Conservation (phyloP, 345 rosid species). For the Anacardium occidentale region DNA sequence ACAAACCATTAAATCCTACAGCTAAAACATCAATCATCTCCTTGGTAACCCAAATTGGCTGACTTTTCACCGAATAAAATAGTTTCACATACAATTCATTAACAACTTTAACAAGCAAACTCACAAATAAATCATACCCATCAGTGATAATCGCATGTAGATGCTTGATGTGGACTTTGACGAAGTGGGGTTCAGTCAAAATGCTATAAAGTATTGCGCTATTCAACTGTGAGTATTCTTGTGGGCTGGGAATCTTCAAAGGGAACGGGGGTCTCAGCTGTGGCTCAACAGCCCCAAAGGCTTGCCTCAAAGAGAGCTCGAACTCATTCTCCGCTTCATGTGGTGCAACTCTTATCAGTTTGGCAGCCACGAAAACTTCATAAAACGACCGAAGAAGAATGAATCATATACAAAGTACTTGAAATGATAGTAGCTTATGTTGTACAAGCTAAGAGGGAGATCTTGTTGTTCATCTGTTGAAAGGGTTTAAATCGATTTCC, state of each 20-base stretch:
- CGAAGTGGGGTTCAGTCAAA: conserved; percentile 45
- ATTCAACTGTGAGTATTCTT: conserved; percentile 54
- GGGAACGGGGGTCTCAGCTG: conserved; percentile 67
- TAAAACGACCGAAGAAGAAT: background rate
- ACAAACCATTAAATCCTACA: conserved; percentile 47
- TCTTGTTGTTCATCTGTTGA: too few species aligned
- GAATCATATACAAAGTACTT: too few species aligned
- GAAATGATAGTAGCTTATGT: too few species aligned
- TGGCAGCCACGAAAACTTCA: conserved; percentile 33
- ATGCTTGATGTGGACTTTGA: conserved; percentile 53
- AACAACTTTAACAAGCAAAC: conserved; percentile 41
- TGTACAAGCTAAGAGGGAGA: too few species aligned
- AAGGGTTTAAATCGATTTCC: too few species aligned
- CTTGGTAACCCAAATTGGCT: conserved; percentile 60
- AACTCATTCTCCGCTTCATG: conserved; percentile 53
- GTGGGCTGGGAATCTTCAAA: conserved; percentile 43
- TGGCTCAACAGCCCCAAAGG: conserved; percentile 46
- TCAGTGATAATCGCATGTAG: conserved; percentile 70
- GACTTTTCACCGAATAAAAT: conserved; percentile 48
- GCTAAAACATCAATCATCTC: conserved; percentile 70
- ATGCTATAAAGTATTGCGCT: conserved; percentile 63
- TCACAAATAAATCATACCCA: conserved; percentile 61
- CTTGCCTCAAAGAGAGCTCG: conserved; percentile 57
- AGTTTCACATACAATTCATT: conserved; percentile 59
- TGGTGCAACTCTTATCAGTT: conserved; percentile 36